A percentile compares a stretch with the other conserved stretches of the same genome.
Conservation (phyloP, 2,329 filamentous ascomycete species). For the Tolypocladium cylindrosporum region DNA sequence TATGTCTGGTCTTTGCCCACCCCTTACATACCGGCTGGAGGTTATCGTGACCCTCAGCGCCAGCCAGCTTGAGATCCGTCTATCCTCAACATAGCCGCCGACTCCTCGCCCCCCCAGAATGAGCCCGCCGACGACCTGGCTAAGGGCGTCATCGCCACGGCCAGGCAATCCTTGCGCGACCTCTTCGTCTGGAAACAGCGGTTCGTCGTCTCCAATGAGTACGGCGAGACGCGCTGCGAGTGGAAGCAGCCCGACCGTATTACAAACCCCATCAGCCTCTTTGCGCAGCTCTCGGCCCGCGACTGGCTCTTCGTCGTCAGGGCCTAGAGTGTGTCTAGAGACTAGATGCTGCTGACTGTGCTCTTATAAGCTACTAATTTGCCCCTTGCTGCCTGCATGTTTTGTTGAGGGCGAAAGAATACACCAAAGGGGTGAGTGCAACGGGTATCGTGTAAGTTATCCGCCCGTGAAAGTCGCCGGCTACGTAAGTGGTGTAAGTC, state of each 20-base stretch:
- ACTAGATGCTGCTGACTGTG: no score
- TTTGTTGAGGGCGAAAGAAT: no score
- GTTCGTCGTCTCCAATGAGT: conserved; percentile 53
- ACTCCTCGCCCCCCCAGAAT: conserved; percentile 9
- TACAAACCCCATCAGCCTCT: conserved; percentile 59
- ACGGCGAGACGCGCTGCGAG: conserved; percentile 55
- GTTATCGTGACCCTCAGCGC: neutral
- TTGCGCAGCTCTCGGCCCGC: conserved; percentile 50
- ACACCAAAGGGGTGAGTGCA: no score
- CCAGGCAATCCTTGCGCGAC: conserved; percentile 53
- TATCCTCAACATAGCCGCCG: neutral
- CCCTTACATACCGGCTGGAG: neutral
- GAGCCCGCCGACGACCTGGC: conserved; percentile 57
- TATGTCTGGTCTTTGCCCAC: neutral
- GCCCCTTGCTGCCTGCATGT: no score
- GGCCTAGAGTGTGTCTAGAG: no score
- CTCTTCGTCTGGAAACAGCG: conserved; percentile 68
- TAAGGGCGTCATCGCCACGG: conserved; percentile 53
- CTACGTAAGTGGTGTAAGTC: no score
- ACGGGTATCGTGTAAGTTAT: no score
- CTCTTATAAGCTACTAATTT: no score
- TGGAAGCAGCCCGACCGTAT: conserved; percentile 59
- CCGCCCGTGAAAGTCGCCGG: no score
- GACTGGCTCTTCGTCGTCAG: conserved; percentile 70
- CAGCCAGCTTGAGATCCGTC: neutral